phyloP scores from a whole-genome alignment of 1,139 yeast species.

The Lodderomyces oxycetoniae region DNA sequence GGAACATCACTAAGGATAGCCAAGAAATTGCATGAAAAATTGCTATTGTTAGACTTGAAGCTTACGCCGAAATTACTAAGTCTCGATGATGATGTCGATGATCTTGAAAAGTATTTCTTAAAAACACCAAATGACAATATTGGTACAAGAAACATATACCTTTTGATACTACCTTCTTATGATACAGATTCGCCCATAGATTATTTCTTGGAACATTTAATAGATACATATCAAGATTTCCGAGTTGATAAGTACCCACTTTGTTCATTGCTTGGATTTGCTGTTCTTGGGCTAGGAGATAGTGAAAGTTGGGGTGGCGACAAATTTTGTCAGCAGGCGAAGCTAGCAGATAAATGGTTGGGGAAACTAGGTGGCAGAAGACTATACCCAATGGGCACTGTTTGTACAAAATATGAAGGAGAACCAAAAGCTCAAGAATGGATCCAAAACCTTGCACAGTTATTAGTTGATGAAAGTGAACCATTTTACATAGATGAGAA shows the following conservation, averaged over 20 bases:
- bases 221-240: conserved; percentile 80
- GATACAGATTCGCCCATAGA: conserved; percentile 92
- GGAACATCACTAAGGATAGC: conserved; percentile 79
- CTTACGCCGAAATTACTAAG: conserved; percentile 55
- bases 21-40: conserved; percentile 35
- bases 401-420: conserved; percentile 73
- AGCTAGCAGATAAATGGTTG: conserved; percentile 66
- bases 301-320: conserved; percentile 74
- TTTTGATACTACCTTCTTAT: conserved; percentile 81
- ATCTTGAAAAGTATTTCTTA: conserved; percentile 76
- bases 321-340: conserved; percentile 85
- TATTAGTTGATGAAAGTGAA: conserved; percentile 64
- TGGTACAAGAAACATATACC: conserved; percentile 45
- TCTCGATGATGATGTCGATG: conserved; percentile 77
- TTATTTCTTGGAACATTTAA: conserved; percentile 73
- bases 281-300: conserved; percentile 87
- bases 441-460: conserved; percentile 54
- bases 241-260: conserved; percentile 81
- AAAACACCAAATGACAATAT: conserved; percentile 46
- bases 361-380: conserved; percentile 84
- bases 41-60: conserved; percentile 29
- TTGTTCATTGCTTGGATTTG: conserved; percentile 62
- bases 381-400: conserved; percentile 77
- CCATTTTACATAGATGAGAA: conserved; percentile 48
- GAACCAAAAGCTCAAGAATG: conserved; percentile 61